Evolutionary conservation across 352 stramenopile genomes (phyloP).

Genomic region (Phytopythium kandeliae): DNA sequence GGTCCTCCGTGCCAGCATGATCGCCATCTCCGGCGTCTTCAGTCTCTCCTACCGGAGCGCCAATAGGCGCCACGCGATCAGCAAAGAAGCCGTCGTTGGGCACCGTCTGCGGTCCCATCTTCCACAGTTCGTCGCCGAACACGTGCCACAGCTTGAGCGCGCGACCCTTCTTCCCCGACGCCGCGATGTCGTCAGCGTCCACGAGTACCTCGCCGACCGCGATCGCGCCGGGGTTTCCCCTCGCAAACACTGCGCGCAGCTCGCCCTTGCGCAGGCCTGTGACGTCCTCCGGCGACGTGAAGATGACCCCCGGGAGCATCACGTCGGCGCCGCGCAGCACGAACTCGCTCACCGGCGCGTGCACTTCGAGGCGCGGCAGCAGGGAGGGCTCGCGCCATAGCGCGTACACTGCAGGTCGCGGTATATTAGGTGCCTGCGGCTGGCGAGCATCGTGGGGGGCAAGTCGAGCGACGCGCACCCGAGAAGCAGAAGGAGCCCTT

Average conservation of each 20-base stretch:
- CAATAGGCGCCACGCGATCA: conserved; percentile 27
- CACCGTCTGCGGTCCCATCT: conserved; percentile 57
- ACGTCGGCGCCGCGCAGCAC: conserved; percentile 75
- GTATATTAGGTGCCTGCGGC: no score
- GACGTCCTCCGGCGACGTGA: conserved; percentile 44
- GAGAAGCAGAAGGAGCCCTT: conserved; percentile 61
- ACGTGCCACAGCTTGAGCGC: conserved; percentile 65
- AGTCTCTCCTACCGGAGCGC: conserved; percentile 3
- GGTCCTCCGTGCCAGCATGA: conserved; percentile 2
- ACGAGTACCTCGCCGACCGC: conserved; percentile 74
- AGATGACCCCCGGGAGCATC: conserved; percentile 81
- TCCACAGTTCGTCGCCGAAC: conserved; percentile 72
- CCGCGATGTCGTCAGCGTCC: conserved; percentile 46
- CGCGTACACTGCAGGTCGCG: conserved; percentile 41
- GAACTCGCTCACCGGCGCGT: conserved; percentile 78
- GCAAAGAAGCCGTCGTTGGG: conserved; percentile 62
- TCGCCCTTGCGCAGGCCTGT: conserved; percentile 56
- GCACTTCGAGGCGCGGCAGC: conserved; percentile 54
- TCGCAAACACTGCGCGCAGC: conserved; percentile 58
- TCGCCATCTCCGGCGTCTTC: conserved; percentile 10
- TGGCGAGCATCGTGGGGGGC: no score
- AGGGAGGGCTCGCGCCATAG: conserved; percentile 48
- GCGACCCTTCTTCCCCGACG: conserved; percentile 57
- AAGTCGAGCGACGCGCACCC: conserved; percentile 2
- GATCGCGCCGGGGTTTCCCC: conserved; percentile 72